Percentiles rank a stretch among this genome's conserved stretches.
Conservation (phyloP, 75 land plant genomes). For the Larix kaempferi region DNA sequence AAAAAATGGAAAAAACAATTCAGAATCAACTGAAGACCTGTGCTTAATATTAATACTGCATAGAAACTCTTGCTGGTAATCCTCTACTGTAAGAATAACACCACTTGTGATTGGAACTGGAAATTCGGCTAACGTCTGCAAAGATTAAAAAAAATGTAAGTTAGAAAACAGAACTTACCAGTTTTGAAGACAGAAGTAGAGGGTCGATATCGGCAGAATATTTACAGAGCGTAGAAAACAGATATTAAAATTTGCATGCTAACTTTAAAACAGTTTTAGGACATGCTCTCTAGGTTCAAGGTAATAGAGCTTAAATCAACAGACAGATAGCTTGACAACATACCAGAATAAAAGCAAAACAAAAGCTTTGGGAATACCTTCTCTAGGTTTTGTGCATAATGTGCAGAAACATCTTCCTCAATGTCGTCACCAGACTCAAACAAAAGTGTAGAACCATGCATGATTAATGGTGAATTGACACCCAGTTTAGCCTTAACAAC, state of each 20-base stretch:
- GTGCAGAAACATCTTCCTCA: slow-evolving; percentile 72
- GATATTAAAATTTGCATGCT: not conserved
- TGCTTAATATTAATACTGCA: slow-evolving; percentile 91
- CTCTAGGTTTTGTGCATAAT: slow-evolving; percentile 75
- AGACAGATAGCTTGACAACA: not conserved
- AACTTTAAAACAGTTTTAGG: not conserved
- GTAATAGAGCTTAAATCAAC: not conserved
- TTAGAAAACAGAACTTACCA: not conserved
- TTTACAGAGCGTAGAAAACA: not conserved
- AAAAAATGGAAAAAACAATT: not conserved
- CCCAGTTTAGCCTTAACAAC: slow-evolving; percentile 82
- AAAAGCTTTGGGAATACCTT: slow-evolving; percentile 51
- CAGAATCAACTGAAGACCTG: slow-evolving; percentile 53
- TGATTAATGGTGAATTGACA: slow-evolving; percentile 77
- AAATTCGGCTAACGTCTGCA: slow-evolving; percentile 72
- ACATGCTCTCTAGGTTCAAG: not conserved
- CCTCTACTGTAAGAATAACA: slow-evolving; percentile 73
- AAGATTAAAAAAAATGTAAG: not conserved
- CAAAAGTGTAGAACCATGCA: slow-evolving; percentile 76
- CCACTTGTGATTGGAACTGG: slow-evolving; percentile 76
- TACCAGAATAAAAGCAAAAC: not conserved
- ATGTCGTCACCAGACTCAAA: slow-evolving; percentile 98
- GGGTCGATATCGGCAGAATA: not conserved
- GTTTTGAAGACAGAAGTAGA: not conserved
- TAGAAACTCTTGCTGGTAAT: slow-evolving; percentile 83